Evolutionary conservation across 2,329 filamentous ascomycete genomes (phyloP).

Genomic region (Ophiosphaerella herpotricha): DNA sequence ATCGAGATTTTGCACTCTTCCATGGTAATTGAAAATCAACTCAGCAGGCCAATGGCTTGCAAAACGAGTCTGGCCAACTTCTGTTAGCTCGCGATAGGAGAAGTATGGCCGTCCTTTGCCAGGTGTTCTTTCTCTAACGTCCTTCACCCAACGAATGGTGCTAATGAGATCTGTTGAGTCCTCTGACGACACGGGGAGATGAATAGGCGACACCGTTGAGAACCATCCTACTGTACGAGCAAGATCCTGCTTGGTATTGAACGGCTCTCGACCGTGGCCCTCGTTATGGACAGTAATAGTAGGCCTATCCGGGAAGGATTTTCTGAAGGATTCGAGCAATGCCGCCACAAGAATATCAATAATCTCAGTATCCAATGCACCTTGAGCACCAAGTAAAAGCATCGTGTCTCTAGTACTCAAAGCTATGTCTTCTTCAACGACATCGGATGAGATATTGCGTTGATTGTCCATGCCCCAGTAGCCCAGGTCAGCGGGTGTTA

Average conservation of each 20-base stretch:
- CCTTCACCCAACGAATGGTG: conserved; percentile 41
- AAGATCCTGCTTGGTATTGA: conserved; percentile 52
- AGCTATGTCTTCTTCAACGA: conserved; percentile 35
- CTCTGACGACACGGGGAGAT: conserved; percentile 26
- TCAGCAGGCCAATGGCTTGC: conserved; percentile 41
- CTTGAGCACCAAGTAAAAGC: conserved; percentile 38
- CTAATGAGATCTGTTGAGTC: conserved; percentile 36
- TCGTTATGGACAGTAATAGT: conserved; percentile 54
- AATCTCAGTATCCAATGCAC: conserved; percentile 41
- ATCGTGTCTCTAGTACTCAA: conserved; percentile 40
- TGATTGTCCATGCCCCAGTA: conserved; percentile 48
- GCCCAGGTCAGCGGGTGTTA: conserved; percentile 32
- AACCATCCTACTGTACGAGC: conserved; percentile 59
- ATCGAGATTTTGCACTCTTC: conserved; percentile 36
- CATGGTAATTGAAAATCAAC: conserved; percentile 41
- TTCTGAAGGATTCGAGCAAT: conserved; percentile 50
- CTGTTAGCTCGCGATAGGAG: conserved; percentile 29
- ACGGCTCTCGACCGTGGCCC: conserved; percentile 55
- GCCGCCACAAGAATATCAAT: conserved; percentile 44
- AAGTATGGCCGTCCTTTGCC: conserved; percentile 42
- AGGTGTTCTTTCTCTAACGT: conserved; percentile 35
- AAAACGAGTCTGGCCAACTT: conserved; percentile 32
- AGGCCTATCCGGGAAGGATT: conserved; percentile 48
- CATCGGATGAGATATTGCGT: conserved; percentile 41
- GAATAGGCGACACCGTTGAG: conserved; percentile 46